phyloP scores from a whole-genome alignment of 257 asterid species.

The Solanum megistacrolobum region DNA sequence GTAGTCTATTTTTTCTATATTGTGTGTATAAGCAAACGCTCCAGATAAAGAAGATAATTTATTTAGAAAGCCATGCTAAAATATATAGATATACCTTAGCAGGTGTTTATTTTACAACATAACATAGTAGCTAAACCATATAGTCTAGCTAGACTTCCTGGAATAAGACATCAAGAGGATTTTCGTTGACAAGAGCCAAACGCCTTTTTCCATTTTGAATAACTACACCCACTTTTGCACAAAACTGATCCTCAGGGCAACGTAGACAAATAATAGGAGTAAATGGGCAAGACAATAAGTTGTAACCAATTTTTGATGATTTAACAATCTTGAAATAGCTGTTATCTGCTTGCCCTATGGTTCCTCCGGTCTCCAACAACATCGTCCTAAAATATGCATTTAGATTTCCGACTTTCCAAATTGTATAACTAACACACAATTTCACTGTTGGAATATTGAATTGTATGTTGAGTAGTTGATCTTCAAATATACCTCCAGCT shows the following conservation, averaged over 20 bases:
- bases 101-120: not conserved
- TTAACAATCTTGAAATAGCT: not conserved
- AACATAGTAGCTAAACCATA: not conserved
- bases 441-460: not conserved
- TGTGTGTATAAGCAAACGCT: too few species aligned
- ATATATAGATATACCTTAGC: not conserved
- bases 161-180: not conserved
- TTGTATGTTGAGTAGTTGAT: not conserved
- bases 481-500: not conserved
- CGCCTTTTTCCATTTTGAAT: not conserved
- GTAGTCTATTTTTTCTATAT: too few species aligned
- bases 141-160: not conserved
- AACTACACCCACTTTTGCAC: not conserved
- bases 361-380: not conserved
- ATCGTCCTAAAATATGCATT: fast-evolving
- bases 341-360: not conserved
- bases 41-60: not conserved
- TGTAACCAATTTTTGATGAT: not conserved
- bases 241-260: too few species aligned
- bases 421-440: not conserved
- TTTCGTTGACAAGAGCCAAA: not conserved
- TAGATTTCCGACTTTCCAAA: not conserved
- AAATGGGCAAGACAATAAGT: not conserved
- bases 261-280: not conserved
- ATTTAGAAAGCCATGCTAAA: not conserved